Percentiles rank a stretch among this genome's conserved stretches.
Evolutionary conservation across 2,329 filamentous ascomycete species (phyloP).

Genomic region (Elsinoe ampelina): DNA sequence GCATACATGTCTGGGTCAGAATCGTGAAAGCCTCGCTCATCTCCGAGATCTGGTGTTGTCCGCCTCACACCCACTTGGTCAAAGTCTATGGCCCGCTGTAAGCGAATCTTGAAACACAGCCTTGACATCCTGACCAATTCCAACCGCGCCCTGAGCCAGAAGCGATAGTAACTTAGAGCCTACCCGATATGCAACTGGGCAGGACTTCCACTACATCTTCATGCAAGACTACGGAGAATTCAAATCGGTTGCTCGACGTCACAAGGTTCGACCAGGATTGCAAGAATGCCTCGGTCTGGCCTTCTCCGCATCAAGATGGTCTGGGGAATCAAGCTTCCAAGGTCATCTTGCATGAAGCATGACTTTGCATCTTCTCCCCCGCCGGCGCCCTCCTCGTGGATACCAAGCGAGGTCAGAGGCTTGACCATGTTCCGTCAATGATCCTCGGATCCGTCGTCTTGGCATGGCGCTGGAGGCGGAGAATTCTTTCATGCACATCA

Average conservation of each 20-base stretch:
- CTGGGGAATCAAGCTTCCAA: conserved; percentile 1
- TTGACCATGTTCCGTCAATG: conserved; percentile 6
- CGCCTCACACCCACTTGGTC: neutral
- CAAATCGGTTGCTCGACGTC: neutral
- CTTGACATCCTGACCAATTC: neutral
- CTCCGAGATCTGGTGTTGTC: neutral
- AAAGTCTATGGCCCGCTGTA: neutral
- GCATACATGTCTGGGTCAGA: no score
- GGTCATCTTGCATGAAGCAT: neutral
- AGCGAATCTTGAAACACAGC: neutral
- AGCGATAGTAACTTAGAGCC: neutral
- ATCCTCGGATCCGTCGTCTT: neutral
- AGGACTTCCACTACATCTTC: neutral
- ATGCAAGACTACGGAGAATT: no score
- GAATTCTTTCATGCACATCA: conserved; percentile 2
- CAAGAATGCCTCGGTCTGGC: neutral
- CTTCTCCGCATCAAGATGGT: neutral
- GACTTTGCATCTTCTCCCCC: neutral
- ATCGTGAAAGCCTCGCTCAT: neutral
- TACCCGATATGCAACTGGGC: neutral
- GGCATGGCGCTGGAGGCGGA: conserved; percentile 2
- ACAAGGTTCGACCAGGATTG: neutral
- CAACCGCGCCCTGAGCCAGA: neutral
- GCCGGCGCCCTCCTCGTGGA: neutral
- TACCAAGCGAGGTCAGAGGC: neutral